Base-by-base conservation (phyloP, 2,329 filamentous ascomycete species). In the Penicillium sp. region DNA sequence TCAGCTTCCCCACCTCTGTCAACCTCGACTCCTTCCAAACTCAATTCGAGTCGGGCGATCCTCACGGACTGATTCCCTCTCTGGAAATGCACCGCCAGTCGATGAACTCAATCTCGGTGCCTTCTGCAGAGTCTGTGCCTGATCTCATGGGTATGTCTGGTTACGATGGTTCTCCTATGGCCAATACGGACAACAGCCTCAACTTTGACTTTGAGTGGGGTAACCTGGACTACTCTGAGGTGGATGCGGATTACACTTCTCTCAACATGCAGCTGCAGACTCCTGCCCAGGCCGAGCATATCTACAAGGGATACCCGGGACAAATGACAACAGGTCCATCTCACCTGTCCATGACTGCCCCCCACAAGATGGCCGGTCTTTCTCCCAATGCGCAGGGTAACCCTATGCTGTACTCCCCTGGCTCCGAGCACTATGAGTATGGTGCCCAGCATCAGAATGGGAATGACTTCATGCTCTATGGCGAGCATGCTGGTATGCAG, bases 331-430 rank as follows among this genome's bases (percentile, higher is more conserved):
- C 33, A 25, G 44, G 16, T n/a, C 27, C 27, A 14, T 33, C 46
- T 56, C 14, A 33, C 21, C 11, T 46, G 13, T 13, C 44, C 6
- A 48, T 54, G 44, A 45, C 7, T 27, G 33, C 19, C 16, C 10
- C 43, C 7, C 23, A 16, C n/a, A 66, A 67, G 33, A 46, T 64
- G 27, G 44, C 63, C 6, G 66, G 62, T 33, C 58, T 72, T 11
- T 69, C 69, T 4, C 66, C 68, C 5, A 58, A 58, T 10, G 68
- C 64, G 1, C 69, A 70, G 54, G 67, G 63, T 9, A 67, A 69
- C 29, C 35, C 68, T 10, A 70, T 69, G 67, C 61, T 73, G 13
- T 72, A 68, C 50, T 68, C 70, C 2, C 69, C 70, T 3, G 54
- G 62, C 21, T 66, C 63, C 1, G 65, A 68, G 31, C 53, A 57